Evolutionary conservation across 2,329 filamentous ascomycete species (phyloP), one percentile per base, ranked within the genome.

Genomic region (Sclerotinia sclerotiorum): DNA sequence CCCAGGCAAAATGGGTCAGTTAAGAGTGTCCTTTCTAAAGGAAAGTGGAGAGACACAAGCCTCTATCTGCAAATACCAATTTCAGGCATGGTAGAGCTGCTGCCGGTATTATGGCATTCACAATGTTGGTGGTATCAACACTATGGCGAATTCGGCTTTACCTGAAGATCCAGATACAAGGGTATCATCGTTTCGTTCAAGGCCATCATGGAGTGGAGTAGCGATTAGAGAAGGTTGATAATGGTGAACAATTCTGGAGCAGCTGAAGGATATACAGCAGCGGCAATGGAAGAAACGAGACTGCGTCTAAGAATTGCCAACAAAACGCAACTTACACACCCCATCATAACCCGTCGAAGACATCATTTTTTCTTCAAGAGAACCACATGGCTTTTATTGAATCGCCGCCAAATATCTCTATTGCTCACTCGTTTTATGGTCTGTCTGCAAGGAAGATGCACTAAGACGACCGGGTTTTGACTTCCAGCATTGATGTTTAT

Each of bases 381-480:
- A 76, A 77, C 46, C 62, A 75, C 8, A 46, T 74, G 7, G 48
- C 60, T 3, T 76, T 71, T 56, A 48, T 77, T 15, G 68, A 74
- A n/a, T 48, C 69, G 29, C 70, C 72, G 56, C 72, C 75, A 35
- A 51, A 70, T 29, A 69, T 72, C 11, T 69, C 68, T 27, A 65
- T 77, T 24, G 44, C 70, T 13, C 72, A 76, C 68, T 61, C 77
- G 5, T 72, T 76, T 10, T 78, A 78, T 63, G 76, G 76, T 5
- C 73, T 72, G 8, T 74, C 73, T 19, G 75, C 74, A 15, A 84
- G 88, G 32, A 84, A 84, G 57, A 84, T 86, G 13, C 88, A 89
- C 70, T 84, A 88, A 77, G 80, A 83, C 73, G 85, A 83, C 79
- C 82, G 86, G 29, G 80, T 86, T 76, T 83, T 29, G 3, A 32